These are phyloP conservation scores for Aspergillus pseudoviridinutans DNA, from an alignment of 2,329 filamentous ascomycete species.

Conservation along the genomic window DNA sequence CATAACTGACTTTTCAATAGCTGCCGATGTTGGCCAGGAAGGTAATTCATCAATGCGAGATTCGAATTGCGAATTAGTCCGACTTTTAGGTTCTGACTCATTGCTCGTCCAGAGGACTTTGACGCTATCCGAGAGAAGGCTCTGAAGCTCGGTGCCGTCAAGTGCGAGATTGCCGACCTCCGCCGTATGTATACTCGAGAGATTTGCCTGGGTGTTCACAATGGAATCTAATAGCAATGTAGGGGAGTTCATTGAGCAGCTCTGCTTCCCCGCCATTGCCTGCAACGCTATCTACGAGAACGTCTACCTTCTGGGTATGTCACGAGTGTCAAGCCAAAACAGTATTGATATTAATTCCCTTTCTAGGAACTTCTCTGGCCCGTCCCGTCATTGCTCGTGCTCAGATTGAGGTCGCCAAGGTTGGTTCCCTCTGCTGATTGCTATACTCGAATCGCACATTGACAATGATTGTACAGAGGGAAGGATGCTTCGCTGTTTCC, in stretches of 20 bases:
- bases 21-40: constrained; percentile 71
- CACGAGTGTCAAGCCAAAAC: constrained; percentile 13
- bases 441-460: not conserved
- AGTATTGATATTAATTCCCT: constrained; percentile 3
- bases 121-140: constrained; percentile 70
- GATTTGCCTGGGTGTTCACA: not conserved
- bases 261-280: constrained; percentile 70
- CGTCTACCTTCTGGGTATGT: constrained; percentile 54
- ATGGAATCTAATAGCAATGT: not conserved
- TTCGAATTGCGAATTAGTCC: not conserved
- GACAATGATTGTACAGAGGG: constrained; percentile 26
- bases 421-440: constrained; percentile 1
- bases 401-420: constrained; percentile 34
- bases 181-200: constrained; percentile 36
- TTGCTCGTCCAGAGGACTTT: constrained; percentile 59
- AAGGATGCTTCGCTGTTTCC: constrained; percentile 42
- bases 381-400: constrained; percentile 48
- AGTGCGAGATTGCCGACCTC: constrained; percentile 62
- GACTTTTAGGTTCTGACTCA: not conserved
- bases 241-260: constrained; percentile 71
- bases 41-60: constrained; percentile 25
- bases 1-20: constrained; percentile 23
- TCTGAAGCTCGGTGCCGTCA: constrained; percentile 62
- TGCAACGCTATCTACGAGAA: constrained; percentile 66
- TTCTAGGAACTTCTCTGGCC: constrained; percentile 36